Evolutionary conservation across 257 asterid species (phyloP).

Genomic region (Salvia hispanica): DNA sequence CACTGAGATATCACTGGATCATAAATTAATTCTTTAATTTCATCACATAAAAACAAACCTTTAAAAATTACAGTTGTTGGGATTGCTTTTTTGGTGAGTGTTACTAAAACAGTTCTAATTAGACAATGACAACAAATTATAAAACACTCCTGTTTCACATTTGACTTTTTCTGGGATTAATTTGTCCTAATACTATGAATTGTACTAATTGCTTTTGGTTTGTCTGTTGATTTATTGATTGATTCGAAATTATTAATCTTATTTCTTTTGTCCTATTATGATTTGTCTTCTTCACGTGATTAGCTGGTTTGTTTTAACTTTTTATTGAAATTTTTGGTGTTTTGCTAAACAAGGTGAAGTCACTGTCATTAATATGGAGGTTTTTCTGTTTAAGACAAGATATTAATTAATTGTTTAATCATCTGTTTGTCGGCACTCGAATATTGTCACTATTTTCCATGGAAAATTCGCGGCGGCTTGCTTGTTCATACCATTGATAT

Average conservation of each 20-base stretch:
- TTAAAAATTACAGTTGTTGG: constrained; percentile 38
- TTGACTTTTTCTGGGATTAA: no score
- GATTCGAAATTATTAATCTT: constrained; percentile 4
- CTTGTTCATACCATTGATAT: constrained; percentile 3
- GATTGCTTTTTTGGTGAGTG: constrained; percentile 31
- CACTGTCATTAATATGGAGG: constrained; percentile 39
- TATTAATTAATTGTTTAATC: background rate
- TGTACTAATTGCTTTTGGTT: constrained; percentile 15
- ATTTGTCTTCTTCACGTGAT: constrained; percentile 44
- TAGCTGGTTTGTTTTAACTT: constrained; percentile 40
- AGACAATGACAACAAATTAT: constrained; percentile 44
- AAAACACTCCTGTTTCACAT: constrained; percentile 23
- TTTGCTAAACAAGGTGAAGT: constrained; percentile 39
- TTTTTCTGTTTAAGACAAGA: constrained; percentile 31
- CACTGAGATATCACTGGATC: no score
- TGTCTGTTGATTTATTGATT: background rate
- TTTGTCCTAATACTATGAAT: no score
- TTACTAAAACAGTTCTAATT: constrained; percentile 53
- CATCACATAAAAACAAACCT: background rate
- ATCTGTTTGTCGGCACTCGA: constrained; percentile 37
- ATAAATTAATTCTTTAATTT: background rate
- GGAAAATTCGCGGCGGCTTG: constrained; percentile 27
- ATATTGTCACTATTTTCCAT: constrained; percentile 9
- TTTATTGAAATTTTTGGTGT: constrained; percentile 9
- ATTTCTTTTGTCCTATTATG: constrained; percentile 39